Evolutionary conservation across 805 yeast species (phyloP), one percentile per base, ranked within the genome.

Genomic region (Ogataea zsoltii): DNA sequence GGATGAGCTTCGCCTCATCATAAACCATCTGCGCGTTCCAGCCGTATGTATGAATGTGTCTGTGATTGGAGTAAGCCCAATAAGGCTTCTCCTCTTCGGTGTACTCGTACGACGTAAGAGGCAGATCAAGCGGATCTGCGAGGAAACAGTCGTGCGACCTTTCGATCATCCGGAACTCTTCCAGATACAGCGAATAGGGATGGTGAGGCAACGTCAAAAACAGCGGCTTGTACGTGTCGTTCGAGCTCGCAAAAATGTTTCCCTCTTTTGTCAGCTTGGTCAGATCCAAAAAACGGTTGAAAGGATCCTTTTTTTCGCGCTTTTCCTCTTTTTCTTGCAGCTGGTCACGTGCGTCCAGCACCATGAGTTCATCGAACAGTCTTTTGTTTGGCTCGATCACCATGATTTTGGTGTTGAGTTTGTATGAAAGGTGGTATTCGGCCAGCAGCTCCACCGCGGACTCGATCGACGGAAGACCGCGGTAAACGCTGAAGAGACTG

Each of bases 261-360:
- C 55, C 56, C 32, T 33, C 50, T 9, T 55, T 38, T 1, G 53
- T 35, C 17, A 63, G 50, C 1, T 48, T 45, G 5, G 50, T 39
- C 0, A 65, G 33, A 19, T 61, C 50, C 45, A 69, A 58, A 28
- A 68, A 59, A 37, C 68, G 67, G 57, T 76, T 76, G 4, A 71
- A 58, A 3, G 79, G 58, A 35, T 79, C 84, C 83, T 78, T 77
- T 54, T 79, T 84, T 28, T 78, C 81, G n/a, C 59, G 49, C 1
- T 45, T 25, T 3, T 48, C 30, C 9, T 9, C 25, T 9, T 21
- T 21, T 21, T 21, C 9, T 9, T 21, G 5, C 9, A 5, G 25
- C 42, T 69, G 65, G 3, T 63, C 46, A 12, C 54, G 49, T 0
- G 65, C 53, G 30, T 62, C 60, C 16, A 30, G 16, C 12, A 58